These are phyloP conservation scores for Cryptosporidium bovis DNA, from an alignment of 169 alveolate genomes.

Conservation along the genomic window DNA sequence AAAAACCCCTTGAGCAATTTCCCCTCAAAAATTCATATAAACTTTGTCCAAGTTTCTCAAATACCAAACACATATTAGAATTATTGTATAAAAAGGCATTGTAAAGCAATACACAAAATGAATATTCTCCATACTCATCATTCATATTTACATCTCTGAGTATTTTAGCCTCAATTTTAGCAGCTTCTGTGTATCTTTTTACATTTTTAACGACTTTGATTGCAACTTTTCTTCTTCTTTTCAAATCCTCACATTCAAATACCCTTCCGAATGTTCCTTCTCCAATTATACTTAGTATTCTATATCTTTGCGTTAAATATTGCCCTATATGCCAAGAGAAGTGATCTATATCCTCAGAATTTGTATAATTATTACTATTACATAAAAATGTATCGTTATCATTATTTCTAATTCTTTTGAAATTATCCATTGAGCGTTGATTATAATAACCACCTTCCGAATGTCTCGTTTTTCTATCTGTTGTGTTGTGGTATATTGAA, in stretches of 20 bases:
- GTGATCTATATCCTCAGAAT: slow-evolving; percentile 58
- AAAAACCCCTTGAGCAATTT: slow-evolving; percentile 94
- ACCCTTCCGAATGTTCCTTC: slow-evolving; percentile 99
- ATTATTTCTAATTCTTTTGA: slow-evolving; percentile 1
- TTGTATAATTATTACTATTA: slow-evolving; percentile 4
- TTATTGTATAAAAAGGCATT: slow-evolving; percentile 90
- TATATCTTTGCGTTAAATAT: slow-evolving; percentile 78
- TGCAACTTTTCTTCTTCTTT: slow-evolving; percentile 86
- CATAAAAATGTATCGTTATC: neutral
- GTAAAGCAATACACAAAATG: slow-evolving; percentile 89
- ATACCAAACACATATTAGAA: slow-evolving; percentile 92
- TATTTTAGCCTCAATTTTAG: slow-evolving; percentile 95
- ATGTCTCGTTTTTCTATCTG: neutral
- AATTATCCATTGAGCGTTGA: neutral
- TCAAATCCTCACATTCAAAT: slow-evolving; percentile 88
- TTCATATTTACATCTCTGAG: slow-evolving; percentile 86
- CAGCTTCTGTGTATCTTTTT: slow-evolving; percentile 93
- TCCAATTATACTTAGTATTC: slow-evolving; percentile 89
- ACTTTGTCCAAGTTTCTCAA: slow-evolving; percentile 96
- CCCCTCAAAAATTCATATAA: slow-evolving; percentile 93
- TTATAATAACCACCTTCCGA: slow-evolving; percentile 1
- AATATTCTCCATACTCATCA: slow-evolving; percentile 86
- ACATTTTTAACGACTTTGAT: slow-evolving; percentile 94
- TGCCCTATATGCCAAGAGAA: slow-evolving; percentile 50
- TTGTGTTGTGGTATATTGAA: slow-evolving; percentile 18